Base-by-base conservation (phyloP, 768 basidiomycete species). In the Lentinus brumalis region DNA sequence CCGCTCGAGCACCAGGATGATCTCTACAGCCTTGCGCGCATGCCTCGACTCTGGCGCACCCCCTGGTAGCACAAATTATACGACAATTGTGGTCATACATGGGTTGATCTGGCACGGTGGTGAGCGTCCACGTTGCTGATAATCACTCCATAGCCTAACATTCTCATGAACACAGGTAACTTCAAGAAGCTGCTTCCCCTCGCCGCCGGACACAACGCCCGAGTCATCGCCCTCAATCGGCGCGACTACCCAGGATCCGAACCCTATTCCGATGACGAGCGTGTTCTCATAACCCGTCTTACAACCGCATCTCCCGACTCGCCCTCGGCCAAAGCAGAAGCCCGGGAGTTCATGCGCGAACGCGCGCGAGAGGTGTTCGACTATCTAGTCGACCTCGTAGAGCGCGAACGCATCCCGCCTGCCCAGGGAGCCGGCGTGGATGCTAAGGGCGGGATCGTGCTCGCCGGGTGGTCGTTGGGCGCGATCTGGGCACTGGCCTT, bases 201-300 rank as follows among this genome's bases (percentile, higher is more conserved):
- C 39, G 68, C 69, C 0, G 50, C 57, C 7, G 14, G 38, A 10
- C 46, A 64, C 50, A 63, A 67, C 44, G 40, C 72, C 7, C 68
- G 72, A 6, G 51, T 71, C 52, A 61, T 73, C 31, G 46, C 56
- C 14, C 30, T 70, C 14, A 71, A 67, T 52, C 45, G 62, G 39
- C 69, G 70, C 10, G 72, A 70, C 56, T 73, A 69, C 50, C 66
- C 62, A 1, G 67, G 70, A 6, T 70, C 72, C 9, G 65, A 66
- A 11, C 60, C 61, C 12, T 67, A 58, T 60, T 40, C 63, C 2
- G n/a, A 53, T 8, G 51, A 46, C 8, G 72, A 73, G 49, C 57
- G 67, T 14, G 63, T 29, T 1, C 10, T 14, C 32, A 40, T 56
- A 31, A 2, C 8, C 4, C 9, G 9, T 30, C 41, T 41, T 1